A percentile compares a stretch with the other conserved stretches of the same genome.
Conservation (phyloP, 148 eudicot genomes). For the Persicaria tinctoria region DNA sequence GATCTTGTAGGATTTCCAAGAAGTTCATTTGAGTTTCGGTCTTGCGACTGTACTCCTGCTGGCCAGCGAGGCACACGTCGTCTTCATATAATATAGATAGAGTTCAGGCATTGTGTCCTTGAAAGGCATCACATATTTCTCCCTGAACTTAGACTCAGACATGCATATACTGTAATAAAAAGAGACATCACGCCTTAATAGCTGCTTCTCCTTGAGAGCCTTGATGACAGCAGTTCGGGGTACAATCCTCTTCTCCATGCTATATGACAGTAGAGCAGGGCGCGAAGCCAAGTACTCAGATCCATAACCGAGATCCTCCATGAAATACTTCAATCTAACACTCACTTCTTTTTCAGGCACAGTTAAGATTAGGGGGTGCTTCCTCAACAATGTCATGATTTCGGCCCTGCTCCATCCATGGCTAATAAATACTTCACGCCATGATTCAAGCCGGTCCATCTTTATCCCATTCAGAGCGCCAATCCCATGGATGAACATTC, state of each 20-base stretch:
- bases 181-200: background rate
- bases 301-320: slow-evolving; percentile 6
- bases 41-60: no score
- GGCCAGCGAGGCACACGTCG: background rate
- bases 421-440: background rate
- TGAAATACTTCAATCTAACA: background rate
- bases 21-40: no score
- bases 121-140: background rate
- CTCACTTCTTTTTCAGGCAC: background rate
- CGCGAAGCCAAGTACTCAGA: background rate
- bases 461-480: background rate
- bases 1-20: no score
- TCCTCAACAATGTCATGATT: background rate
- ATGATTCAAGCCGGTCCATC: background rate
- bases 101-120: background rate
- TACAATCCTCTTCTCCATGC: background rate
- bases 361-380: background rate
- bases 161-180: background rate
- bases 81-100: background rate
- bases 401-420: background rate
- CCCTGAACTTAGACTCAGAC: background rate
- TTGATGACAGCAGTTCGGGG: background rate
- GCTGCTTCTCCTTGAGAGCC: background rate
- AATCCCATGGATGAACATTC: slow-evolving; percentile 5
- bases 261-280: background rate